Base-by-base conservation (phyloP, 495 filamentous ascomycete species). In the Schizothecium vesticola region DNA sequence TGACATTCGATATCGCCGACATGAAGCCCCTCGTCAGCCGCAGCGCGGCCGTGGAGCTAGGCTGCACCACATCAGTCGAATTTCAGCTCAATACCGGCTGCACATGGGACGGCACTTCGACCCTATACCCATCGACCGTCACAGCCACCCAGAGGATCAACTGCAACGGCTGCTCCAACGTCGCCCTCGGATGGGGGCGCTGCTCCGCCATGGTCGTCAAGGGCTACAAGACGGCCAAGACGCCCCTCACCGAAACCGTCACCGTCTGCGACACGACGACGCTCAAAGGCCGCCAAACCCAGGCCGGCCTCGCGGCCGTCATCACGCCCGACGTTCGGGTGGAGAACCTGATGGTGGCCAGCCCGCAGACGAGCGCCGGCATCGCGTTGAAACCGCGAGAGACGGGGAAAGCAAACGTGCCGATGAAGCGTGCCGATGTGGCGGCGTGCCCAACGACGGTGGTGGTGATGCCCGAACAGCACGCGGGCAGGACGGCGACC, bases 151-250 rank as follows among this genome's bases (percentile, higher is more conserved):
- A 65, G 33, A 63, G 66, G 16, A 61, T 80, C 22, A 61, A 80
- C 70, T 80, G 78, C 67, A 60, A 74, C 51, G 78, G 78, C 4
- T 80, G 78, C 65, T 55, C 68, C 13, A 57, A 69, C 31, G 24
- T 80, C 25, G 58, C 75, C 3, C 56, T 62, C 25, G 60, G 43
- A 51, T 51, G 43, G 43, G 43, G 43, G 43, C 43, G 43, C 28
- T 80, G 78, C 65, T 76, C 78, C 21, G 77, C 71, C 60, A 59
- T 66, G 61, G n/a, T 24, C 0, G 71, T 80, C 61, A 69, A 63
- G 13, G 62, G 67, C 2, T 75, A 65, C 0, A 61, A 56, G 13
- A n/a, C 16, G 7, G 71, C 43, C 1, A 51, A 60, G 1, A 73
- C 71, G 5, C 67, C 78, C 0, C 70, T 59, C 9, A 78, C 75